Conservation (phyloP, 257 asterid species). For the Capsicum pubescens region DNA sequence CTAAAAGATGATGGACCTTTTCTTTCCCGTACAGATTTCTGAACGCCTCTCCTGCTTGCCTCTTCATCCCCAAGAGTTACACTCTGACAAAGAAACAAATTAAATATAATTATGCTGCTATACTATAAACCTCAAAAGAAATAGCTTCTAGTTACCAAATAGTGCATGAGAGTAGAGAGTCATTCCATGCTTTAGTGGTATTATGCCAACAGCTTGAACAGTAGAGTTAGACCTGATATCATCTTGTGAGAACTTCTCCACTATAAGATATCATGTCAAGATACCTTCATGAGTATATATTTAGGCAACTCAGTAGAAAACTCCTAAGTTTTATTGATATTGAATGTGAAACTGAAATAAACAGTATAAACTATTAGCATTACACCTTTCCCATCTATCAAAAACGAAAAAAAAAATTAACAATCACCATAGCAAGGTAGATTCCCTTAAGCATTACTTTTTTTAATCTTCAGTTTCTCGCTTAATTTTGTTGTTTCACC, state of each 20-base stretch:
- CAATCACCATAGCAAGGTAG: background rate
- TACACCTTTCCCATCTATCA: background rate
- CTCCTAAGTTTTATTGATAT: background rate
- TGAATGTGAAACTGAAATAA: background rate
- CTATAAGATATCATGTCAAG: slow-evolving; percentile 17
- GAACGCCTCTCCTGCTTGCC: slow-evolving; percentile 96
- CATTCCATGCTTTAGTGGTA: background rate
- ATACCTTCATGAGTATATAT: background rate
- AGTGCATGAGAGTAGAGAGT: slow-evolving; percentile 19
- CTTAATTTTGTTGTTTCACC: background rate
- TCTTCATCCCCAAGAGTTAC: slow-evolving; percentile 99
- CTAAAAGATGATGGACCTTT: slow-evolving; percentile 93
- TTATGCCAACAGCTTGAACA: background rate
- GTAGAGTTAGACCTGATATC: background rate
- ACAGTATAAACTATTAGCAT: background rate
- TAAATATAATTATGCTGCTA: background rate
- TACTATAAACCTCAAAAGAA: background rate
- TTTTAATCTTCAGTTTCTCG: background rate
- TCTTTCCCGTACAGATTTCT: slow-evolving; percentile 91
- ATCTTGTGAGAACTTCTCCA: background rate
- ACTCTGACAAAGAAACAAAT: slow-evolving; percentile 63
- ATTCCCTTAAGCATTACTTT: background rate
- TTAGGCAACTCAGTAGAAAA: background rate
- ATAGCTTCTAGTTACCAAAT: background rate
- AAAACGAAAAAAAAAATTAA: background rate